Conservation (phyloP, 805 yeast genomes). For the Metschnikowia gelsemii region DNA sequence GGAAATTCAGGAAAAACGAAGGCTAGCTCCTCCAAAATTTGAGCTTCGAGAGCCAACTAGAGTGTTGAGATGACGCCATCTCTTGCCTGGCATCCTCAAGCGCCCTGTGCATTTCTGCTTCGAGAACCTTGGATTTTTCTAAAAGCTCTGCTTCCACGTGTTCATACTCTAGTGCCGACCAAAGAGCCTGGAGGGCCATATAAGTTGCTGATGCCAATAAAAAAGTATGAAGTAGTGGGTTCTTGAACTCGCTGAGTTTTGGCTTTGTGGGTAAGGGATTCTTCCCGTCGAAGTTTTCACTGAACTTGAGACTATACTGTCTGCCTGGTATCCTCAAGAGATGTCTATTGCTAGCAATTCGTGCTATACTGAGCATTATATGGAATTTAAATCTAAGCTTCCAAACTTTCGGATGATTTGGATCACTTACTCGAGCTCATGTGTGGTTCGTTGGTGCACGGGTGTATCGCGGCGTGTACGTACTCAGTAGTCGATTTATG, state of each 20-base stretch:
- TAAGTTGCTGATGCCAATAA: conserved; percentile 41
- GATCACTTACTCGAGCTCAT: not conserved
- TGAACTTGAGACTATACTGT: conserved; percentile 16
- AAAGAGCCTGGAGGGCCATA: conserved; percentile 34
- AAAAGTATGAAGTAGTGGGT: conserved; percentile 39
- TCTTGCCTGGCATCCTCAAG: conserved; percentile 17
- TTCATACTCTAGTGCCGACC: conserved; percentile 33
- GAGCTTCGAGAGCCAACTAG: conserved; percentile 18
- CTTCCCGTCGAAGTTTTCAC: conserved; percentile 20
- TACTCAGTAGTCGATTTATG: not conserved
- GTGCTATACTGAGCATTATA: conserved; percentile 1
- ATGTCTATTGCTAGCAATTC: not conserved
- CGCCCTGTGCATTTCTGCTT: conserved; percentile 15
- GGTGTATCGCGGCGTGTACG: conserved; percentile 6
- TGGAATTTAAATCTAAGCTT: too few species aligned
- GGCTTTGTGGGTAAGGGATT: conserved; percentile 26
- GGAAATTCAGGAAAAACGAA: conserved; percentile 24
- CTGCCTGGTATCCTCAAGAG: conserved; percentile 1
- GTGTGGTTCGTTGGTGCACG: conserved; percentile 8
- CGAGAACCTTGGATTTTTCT: conserved; percentile 20
- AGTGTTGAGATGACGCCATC: conserved; percentile 10
- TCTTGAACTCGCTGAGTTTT: conserved; percentile 34
- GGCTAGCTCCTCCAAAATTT: conserved; percentile 22
- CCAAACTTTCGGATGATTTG: too few species aligned
- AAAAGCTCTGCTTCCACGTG: conserved; percentile 17